Evolutionary conservation across 345 rosid species (phyloP), one percentile per base, ranked within the genome.

Genomic region (Cardamine chenopodiifolia): DNA sequence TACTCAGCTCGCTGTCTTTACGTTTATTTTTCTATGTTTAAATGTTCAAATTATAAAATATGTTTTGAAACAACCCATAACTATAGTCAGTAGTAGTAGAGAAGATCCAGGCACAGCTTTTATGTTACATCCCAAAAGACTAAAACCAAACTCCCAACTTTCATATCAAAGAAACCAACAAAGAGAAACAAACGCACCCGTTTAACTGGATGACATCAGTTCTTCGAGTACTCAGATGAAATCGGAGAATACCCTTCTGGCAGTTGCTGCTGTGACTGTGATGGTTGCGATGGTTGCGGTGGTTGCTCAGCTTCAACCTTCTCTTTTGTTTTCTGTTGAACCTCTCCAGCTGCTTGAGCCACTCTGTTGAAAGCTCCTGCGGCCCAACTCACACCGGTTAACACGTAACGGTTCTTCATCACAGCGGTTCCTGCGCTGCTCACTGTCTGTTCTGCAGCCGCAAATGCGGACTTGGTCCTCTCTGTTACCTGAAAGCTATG

Each of bases 401-500:
- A 82, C 47, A 91, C 87, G 53, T 89, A 87, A 23, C 92, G 88
- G 56, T 94, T 94, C 81, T 87, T 86, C 97, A 94, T 89, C 74
- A 94, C 83, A 4, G 91, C 88, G 28, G 86, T 82, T 66, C 97
- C 92, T 26, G 98, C 98, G 13, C 15, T 84, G 74, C 92, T 86
- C 48, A 91, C 94, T 9, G 91, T 86, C 82, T 91, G 92, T 86
- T 91, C 98, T 0, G 98, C 97, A 67, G 86, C 82, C 20, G 98
- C 86, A 69, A 81, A 80, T 13, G 91, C 97, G 18, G 88, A 78
- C 81, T 88, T 93, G 29, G 98, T 91, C 82, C 88, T 89, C 87
- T 93, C 97, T 8, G 98, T 70, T 34, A 93, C 96, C 85, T 91
- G 98, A 73, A 83, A 93, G 78, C 87, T 93, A 73, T 91, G 90